Evolutionary conservation across 345 rosid species (phyloP), one percentile per base, ranked within the genome.

Genomic region (Trapa bicornis): DNA sequence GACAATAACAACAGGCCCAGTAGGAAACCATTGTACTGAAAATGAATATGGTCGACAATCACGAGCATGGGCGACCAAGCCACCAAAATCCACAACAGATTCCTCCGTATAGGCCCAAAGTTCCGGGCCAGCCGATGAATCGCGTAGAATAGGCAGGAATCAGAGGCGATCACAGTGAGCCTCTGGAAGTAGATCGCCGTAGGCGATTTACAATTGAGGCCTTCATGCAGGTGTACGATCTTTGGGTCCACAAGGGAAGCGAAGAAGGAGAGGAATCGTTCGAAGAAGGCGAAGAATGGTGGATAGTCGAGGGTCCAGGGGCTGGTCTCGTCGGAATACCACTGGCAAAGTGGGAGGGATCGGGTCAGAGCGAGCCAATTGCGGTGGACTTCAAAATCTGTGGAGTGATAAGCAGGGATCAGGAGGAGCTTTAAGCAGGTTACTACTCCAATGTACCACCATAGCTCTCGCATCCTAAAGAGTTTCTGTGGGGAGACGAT

Each of bases 261-360:
- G 71, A 85, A 72, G 64, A 67, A 0, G 33, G 94, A 73, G 72
- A 73, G 72, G 47, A 73, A 45, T 69, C 67, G 73, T 67, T 74
- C 73, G 73, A 74, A 66, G 77, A 65, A 74, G 73, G 77, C 71
- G 64, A 68, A 64, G 68, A 81, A 78, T 54, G 84, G 87, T 70
- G 89, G 87, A 91, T 94, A 94, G 76, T 94, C 97, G 61, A 94
- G 99, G 56, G 96, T 91, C 96, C 99, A 94, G 58, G 79, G 86
- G 73, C 96, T 91, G 36, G 96, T 87, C 80, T 87, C 87, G 73
- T 91, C 91, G 14, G 78, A 61, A 85, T 91, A 91, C 99, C 99
- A 94, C 70, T 76, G 72, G 12, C 85, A 71, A 71, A 91, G 85
- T 48, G 99, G 96, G 33, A 91, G 91, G 41, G 96, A 82, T 72